phyloP scores from a whole-genome alignment of 1,139 yeast species.

The Debaryomyces psychrophilus region DNA sequence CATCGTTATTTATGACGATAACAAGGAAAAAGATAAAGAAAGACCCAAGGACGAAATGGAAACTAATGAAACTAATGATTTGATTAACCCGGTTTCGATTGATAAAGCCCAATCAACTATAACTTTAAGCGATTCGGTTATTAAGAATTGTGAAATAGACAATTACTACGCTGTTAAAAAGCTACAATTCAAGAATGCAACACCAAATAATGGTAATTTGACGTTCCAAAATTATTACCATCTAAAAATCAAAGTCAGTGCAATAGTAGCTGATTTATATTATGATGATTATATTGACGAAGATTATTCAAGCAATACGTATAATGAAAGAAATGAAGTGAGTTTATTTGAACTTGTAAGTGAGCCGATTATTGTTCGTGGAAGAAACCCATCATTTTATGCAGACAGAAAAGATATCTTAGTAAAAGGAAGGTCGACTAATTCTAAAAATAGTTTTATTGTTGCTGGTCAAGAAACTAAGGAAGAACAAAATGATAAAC shows the following conservation, averaged over 20 bases:
- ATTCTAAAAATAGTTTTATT: conserved; percentile 26
- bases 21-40: conserved; percentile 28
- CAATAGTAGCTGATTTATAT: conserved; percentile 48
- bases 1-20: conserved; percentile 32
- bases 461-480: conserved; percentile 18
- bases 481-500: conserved; percentile 12
- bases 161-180: conserved; percentile 41
- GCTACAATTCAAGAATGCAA: conserved; percentile 63
- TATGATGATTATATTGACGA: conserved; percentile 46
- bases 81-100: conserved; percentile 25
- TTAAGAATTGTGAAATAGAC: conserved; percentile 31
- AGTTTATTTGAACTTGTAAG: conserved; percentile 38
- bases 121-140: conserved; percentile 30
- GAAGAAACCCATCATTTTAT: conserved; percentile 67
- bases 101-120: conserved; percentile 32
- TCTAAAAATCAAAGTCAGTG: conserved; percentile 48
- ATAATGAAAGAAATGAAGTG: conserved; percentile 36
- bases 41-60: conserved; percentile 15
- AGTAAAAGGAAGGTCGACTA: conserved; percentile 33
- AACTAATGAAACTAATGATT: conserved; percentile 24
- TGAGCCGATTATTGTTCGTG: conserved; percentile 64
- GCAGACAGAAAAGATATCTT: conserved; percentile 56
- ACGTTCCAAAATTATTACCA: conserved; percentile 60
- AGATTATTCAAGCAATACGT: conserved; percentile 25
- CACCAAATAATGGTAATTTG: conserved; percentile 65